Conservation (phyloP, 345 rosid species). For the Bretschneidera sinensis region DNA sequence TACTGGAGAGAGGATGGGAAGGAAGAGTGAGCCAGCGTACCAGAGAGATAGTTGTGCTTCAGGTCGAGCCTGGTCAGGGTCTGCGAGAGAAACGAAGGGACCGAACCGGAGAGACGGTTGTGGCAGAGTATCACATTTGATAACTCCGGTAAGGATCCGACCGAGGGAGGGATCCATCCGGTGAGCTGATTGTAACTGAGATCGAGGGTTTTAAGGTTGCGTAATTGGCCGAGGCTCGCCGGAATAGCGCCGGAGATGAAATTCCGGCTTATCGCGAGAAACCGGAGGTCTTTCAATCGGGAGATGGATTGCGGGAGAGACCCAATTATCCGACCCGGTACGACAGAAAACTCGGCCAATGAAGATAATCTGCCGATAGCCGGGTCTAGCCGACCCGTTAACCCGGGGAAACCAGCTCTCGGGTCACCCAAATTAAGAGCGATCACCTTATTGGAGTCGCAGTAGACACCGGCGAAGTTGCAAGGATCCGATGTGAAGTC, state of each 20-base stretch:
- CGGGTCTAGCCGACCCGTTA: conserved; percentile 65
- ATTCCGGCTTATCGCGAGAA: conserved; percentile 71
- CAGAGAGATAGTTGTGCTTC: conserved; percentile 73
- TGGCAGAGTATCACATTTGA: conserved; percentile 74
- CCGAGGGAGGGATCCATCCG: conserved; percentile 53
- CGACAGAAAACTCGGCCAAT: conserved; percentile 65
- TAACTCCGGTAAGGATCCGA: conserved; percentile 72
- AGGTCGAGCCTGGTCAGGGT: conserved; percentile 69
- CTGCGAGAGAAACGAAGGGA: conserved; percentile 66
- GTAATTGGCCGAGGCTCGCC: conserved; percentile 54
- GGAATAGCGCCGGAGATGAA: conserved; percentile 73
- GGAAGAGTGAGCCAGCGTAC: conserved; percentile 43
- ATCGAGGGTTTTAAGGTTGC: conserved; percentile 66
- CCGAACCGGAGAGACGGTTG: conserved; percentile 70
- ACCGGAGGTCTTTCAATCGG: conserved; percentile 55
- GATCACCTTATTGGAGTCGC: conserved; percentile 58
- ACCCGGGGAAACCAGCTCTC: conserved; percentile 75
- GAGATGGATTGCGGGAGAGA: conserved; percentile 59
- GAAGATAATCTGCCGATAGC: conserved; percentile 76
- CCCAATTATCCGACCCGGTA: conserved; percentile 82
- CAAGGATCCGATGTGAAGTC: conserved; percentile 96
- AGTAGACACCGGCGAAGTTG: conserved; percentile 79
- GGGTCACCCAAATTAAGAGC: conserved; percentile 85
- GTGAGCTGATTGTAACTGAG: conserved; percentile 83
- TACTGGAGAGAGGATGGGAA: conserved; percentile 73